phyloP scores from a whole-genome alignment of 805 yeast species.

The Candida chilensis region DNA sequence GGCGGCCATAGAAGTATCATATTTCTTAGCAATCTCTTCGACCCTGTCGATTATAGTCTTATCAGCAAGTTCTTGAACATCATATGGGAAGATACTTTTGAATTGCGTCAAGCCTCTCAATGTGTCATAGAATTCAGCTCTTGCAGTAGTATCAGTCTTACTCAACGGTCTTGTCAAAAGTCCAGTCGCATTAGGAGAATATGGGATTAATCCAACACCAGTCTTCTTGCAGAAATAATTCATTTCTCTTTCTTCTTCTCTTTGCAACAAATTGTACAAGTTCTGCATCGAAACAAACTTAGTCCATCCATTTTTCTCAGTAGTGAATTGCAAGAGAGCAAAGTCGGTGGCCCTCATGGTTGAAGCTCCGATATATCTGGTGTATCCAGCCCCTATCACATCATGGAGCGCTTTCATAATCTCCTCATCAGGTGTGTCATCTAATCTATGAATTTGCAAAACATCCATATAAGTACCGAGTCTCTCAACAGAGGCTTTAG shows the following conservation, averaged over 20 bases:
- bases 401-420: conserved; percentile 50
- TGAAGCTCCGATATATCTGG: conserved; percentile 56
- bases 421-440: conserved; percentile 41
- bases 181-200: conserved; percentile 54
- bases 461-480: conserved; percentile 47
- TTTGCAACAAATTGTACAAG: conserved; percentile 42
- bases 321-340: conserved; percentile 42
- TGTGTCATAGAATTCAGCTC: conserved; percentile 2
- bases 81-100: conserved; percentile 2
- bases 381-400: conserved; percentile 32
- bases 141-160: neutral
- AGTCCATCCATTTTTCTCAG: conserved; percentile 47
- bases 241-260: conserved; percentile 64
- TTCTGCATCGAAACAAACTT: conserved; percentile 55
- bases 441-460: conserved; percentile 49
- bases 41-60: conserved; percentile 34
- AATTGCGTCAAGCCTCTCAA: neutral
- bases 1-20: conserved; percentile 41
- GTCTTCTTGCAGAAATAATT: conserved; percentile 42
- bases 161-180: conserved; percentile 38
- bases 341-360: conserved; percentile 50
- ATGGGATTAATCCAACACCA: conserved; percentile 52
- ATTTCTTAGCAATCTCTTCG: conserved; percentile 42
- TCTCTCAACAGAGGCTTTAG: conserved; percentile 27
- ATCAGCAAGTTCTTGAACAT: conserved; percentile 8